Base-by-base conservation (phyloP, 805 yeast species). In the Lachancea sp. region DNA sequence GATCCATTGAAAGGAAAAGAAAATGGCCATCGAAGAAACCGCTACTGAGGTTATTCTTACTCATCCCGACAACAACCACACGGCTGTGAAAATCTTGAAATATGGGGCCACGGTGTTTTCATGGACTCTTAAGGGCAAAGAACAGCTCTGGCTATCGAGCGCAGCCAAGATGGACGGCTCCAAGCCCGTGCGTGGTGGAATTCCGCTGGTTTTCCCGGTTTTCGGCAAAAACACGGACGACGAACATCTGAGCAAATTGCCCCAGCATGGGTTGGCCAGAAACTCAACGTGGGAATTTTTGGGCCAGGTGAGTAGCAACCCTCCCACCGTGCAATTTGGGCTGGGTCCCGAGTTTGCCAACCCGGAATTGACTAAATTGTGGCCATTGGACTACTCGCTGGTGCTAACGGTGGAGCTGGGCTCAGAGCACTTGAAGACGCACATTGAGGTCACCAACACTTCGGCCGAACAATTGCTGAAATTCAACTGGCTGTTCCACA, bases 261-360 rank as follows among this genome's bases (percentile, higher is more conserved):
- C 97, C 16, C 98, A 93, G 69, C 99, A 93, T 62, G 99, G 99
- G 1, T 85, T 93, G 69, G 99, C 96, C 16, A 76, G 99, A 65
- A 83, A 78, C 64, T 81, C 91, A 12, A 69, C 74, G 2, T 93
- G 99, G 99, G 97, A 93, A 65, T 86, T 90, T 56, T 72, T 93
- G 49, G 99, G 99, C 32, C 91, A 88, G 66, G 78, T 83, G 16
- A 72, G 73, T 30, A 81, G 75, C 43, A 65, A 69, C 37, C 85
- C 86, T 25, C 85, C 90, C 43, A 79, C 95, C 4, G 85, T 84
- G 36, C 96, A 93, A 65, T 90, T 89, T 65, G 99, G 89, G 0
- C 74, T 93, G 46, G 82, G 93, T 15, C 96, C 96, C 6, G 96
- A 88, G 59, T 72, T 81, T 44, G 82, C 93, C 32, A 77, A 81